Percentiles rank a stretch among this genome's conserved stretches.
Conservation (phyloP, 352 stramenopile species). For the Plasmopara viticola region DNA sequence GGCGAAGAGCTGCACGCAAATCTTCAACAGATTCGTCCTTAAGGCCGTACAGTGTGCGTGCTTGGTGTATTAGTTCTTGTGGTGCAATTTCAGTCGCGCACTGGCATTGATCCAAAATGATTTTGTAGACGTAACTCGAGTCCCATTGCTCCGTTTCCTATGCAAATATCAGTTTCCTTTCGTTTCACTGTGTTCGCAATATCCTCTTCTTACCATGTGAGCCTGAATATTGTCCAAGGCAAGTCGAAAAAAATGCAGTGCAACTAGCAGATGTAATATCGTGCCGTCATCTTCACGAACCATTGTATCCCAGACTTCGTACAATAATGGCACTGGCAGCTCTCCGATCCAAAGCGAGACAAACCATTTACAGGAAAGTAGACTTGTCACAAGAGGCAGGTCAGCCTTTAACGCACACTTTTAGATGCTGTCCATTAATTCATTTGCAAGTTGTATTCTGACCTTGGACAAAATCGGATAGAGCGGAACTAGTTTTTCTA, state of each 20-base stretch:
- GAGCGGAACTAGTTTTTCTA: conserved; percentile 44
- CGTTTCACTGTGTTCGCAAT: not conserved
- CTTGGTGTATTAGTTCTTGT: conserved; percentile 31
- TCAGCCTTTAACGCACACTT: conserved; percentile 34
- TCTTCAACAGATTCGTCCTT: conserved; percentile 59
- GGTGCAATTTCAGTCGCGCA: conserved; percentile 21
- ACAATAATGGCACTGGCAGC: conserved; percentile 37
- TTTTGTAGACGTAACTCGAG: conserved; percentile 66
- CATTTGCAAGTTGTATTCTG: not conserved
- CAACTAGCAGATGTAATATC: conserved; percentile 57
- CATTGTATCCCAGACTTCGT: conserved; percentile 59
- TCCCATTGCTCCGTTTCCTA: conserved; percentile 57
- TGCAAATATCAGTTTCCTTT: not conserved
- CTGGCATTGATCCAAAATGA: conserved; percentile 41
- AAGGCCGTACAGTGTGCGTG: conserved; percentile 38
- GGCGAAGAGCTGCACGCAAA: conserved; percentile 41
- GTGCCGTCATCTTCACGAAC: conserved; percentile 39
- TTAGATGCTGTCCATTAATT: not conserved
- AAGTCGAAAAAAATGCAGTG: conserved; percentile 46
- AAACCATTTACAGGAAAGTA: conserved; percentile 77
- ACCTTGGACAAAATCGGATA: conserved; percentile 46
- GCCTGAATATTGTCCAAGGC: conserved; percentile 34
- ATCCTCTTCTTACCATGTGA: conserved; percentile 26
- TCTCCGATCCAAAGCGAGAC: conserved; percentile 66
- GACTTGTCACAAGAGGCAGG: conserved; percentile 45